A percentile compares a stretch with the other conserved stretches of the same genome.
Conservation (phyloP, 176 grass and related monocot genomes). For the Ananas comosus region DNA sequence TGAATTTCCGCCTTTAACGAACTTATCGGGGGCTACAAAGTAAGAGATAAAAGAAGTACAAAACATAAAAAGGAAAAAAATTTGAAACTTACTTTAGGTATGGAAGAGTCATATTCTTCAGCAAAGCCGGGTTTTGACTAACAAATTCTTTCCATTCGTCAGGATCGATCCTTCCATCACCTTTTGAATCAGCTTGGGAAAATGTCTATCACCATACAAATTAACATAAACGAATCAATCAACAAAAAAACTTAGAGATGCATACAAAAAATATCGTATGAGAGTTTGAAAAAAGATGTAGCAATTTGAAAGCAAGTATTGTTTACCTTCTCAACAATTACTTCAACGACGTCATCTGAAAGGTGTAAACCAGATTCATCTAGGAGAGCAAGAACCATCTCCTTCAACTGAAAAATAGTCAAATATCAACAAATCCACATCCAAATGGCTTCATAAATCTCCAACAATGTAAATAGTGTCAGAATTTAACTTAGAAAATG, state of each 20-base stretch:
- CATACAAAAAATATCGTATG: too few relatives aligned
- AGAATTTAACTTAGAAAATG: too few relatives aligned
- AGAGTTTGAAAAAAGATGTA: too few relatives aligned
- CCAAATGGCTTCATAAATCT: neutral
- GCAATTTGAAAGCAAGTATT: neutral
- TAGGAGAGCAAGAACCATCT: slow-evolving; percentile 86
- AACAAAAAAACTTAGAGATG: too few relatives aligned
- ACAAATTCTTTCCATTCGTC: slow-evolving; percentile 55
- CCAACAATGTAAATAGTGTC: too few relatives aligned
- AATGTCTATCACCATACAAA: slow-evolving; percentile 38
- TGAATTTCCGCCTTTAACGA: too few relatives aligned
- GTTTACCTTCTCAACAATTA: slow-evolving; percentile 71
- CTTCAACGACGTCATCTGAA: slow-evolving; percentile 67
- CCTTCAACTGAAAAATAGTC: slow-evolving; percentile 41
- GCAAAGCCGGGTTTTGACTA: slow-evolving; percentile 38
- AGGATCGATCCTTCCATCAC: slow-evolving; percentile 59
- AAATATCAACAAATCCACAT: neutral
- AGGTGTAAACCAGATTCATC: slow-evolving; percentile 64
- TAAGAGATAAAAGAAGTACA: too few relatives aligned
- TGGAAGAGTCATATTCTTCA: slow-evolving; percentile 76
- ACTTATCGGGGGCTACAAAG: too few relatives aligned
- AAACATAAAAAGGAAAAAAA: slow-evolving; percentile 5
- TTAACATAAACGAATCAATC: neutral
- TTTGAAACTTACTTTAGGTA: slow-evolving; percentile 52
- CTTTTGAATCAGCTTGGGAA: slow-evolving; percentile 48